Conservation (phyloP, 2,329 filamentous ascomycete species). For the Clonostachys solani region DNA sequence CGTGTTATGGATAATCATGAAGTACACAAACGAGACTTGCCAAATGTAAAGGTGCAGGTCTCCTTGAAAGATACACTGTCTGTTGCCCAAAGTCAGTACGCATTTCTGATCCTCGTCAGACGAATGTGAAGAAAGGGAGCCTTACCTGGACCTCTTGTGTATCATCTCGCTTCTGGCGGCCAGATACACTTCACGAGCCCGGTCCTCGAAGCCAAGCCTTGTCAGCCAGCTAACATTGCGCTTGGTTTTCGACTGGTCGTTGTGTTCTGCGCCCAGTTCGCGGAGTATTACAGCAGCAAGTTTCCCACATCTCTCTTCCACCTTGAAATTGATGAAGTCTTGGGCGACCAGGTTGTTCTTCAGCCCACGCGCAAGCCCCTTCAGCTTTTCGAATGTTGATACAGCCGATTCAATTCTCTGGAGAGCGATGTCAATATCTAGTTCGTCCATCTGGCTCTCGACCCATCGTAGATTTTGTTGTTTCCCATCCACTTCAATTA, state of each 20-base stretch:
- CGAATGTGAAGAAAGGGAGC: not conserved
- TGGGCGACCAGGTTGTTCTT: slow-evolving; percentile 85
- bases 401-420: slow-evolving; percentile 87
- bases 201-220: slow-evolving; percentile 84
- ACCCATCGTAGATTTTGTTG: slow-evolving; percentile 96
- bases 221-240: slow-evolving; percentile 81
- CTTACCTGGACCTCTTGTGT: slow-evolving; percentile 75
- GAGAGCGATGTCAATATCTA: slow-evolving; percentile 92
- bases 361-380: slow-evolving; percentile 71
- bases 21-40: slow-evolving; percentile 93
- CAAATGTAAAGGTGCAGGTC: slow-evolving; percentile 91
- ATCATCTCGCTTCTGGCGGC: slow-evolving; percentile 74
- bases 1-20: slow-evolving; percentile 90
- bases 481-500: slow-evolving; percentile 94
- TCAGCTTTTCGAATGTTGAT: slow-evolving; percentile 76
- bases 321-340: slow-evolving; percentile 87
- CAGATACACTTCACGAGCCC: slow-evolving; percentile 82
- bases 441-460: slow-evolving; percentile 88
- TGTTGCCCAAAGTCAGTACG: slow-evolving; percentile 22
- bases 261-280: slow-evolving; percentile 73
- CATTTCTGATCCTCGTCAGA: not conserved
- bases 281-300: slow-evolving; percentile 74
- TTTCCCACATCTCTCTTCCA: slow-evolving; percentile 77
- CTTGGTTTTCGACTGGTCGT: slow-evolving; percentile 72
- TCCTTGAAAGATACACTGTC: slow-evolving; percentile 92